Percentiles rank a stretch among this genome's conserved stretches.
These are phyloP conservation scores for Rosa persica DNA, from an alignment of 306 rosid species.

Conservation along the genomic window DNA sequence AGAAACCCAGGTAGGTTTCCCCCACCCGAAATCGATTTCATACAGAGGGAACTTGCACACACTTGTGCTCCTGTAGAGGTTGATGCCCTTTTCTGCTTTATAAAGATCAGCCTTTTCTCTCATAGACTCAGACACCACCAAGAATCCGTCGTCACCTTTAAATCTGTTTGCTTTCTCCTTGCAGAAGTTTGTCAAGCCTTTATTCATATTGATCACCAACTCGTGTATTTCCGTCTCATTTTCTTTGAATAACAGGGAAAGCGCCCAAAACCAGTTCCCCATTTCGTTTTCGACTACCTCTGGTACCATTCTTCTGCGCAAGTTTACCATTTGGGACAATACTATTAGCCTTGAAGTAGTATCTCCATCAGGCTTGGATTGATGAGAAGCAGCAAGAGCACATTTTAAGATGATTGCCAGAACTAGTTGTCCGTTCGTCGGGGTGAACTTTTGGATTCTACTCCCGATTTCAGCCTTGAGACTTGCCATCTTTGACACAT, in stretches of 20 bases:
- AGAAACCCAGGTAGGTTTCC: background rate
- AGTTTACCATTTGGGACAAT: background rate
- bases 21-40: background rate
- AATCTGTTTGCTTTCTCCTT: background rate
- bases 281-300: background rate
- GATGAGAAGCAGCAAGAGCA: background rate
- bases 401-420: background rate
- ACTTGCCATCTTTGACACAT: background rate
- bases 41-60: background rate
- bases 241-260: background rate
- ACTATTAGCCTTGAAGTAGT: background rate
- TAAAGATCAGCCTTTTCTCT: background rate
- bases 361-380: background rate
- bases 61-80: background rate
- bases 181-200: background rate
- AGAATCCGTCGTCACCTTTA: background rate
- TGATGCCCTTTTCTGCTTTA: background rate
- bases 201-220: background rate
- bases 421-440: background rate
- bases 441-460: background rate
- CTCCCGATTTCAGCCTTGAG: conserved; percentile 5
- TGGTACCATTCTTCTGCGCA: background rate
- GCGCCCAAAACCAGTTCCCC: background rate
- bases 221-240: background rate
- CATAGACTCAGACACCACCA: background rate